Evolutionary conservation across 176 grass and related monocot species (phyloP).

Genomic region (Phoenix roebelenii): DNA sequence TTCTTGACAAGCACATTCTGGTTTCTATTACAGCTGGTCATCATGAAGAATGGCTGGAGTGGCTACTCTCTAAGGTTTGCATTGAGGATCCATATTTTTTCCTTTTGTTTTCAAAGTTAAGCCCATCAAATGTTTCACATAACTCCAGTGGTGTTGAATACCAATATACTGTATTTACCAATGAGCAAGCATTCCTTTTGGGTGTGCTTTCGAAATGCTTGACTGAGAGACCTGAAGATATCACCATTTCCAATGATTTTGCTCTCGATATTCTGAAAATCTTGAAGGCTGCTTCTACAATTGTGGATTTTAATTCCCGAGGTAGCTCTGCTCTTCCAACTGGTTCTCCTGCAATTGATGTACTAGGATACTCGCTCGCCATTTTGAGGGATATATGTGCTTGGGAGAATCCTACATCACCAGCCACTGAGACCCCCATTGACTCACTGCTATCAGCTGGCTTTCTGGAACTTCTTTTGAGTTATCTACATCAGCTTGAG

Average conservation of each 20-base stretch:
- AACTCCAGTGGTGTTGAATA: constrained; percentile 9
- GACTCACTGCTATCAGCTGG: constrained; percentile 49
- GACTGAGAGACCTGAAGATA: constrained; percentile 58
- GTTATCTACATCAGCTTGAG: constrained; percentile 58
- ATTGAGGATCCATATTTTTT: constrained; percentile 57
- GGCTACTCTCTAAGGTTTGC: constrained; percentile 84
- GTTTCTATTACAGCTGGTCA: constrained; percentile 40
- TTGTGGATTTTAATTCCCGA: constrained; percentile 48
- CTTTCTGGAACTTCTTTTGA: constrained; percentile 48
- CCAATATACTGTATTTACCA: constrained; percentile 16
- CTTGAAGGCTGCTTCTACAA: constrained; percentile 37
- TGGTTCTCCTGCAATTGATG: constrained; percentile 41
- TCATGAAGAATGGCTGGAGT: constrained; percentile 85
- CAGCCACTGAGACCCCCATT: constrained; percentile 20
- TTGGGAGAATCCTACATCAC: constrained; percentile 46
- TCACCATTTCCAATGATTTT: constrained; percentile 37
- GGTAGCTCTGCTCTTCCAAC: constrained; percentile 47
- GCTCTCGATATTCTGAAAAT: constrained; percentile 48
- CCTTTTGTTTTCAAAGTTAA: constrained; percentile 41
- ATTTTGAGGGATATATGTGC: constrained; percentile 83
- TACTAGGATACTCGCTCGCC: constrained; percentile 63
- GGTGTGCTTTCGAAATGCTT: constrained; percentile 60
- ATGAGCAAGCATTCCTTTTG: constrained; percentile 59
- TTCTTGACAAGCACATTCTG: not conserved
- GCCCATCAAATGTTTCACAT: constrained; percentile 24